Conservation (phyloP, 371 early-diverging fungal genomes). For the Basidiobolus meristosporus region DNA sequence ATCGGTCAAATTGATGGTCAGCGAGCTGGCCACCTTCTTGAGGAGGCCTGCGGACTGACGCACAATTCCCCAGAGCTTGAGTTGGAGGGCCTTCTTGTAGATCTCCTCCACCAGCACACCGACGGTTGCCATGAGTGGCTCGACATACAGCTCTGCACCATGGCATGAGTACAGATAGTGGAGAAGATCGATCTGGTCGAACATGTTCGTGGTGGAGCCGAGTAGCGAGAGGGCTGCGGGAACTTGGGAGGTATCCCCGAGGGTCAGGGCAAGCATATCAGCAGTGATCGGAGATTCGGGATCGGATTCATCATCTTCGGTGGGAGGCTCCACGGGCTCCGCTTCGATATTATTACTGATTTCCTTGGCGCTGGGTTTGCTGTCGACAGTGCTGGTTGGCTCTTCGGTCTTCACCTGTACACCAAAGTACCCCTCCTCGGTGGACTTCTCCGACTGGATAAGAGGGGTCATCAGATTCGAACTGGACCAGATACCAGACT, state of each 20-base stretch:
- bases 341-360: too few relatives aligned
- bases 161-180: conserved; percentile 63
- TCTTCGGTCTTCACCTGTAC: conserved; percentile 28
- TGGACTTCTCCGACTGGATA: conserved; percentile 3
- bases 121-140: conserved; percentile 28
- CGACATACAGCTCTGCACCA: conserved; percentile 27
- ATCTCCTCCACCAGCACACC: conserved; percentile 55
- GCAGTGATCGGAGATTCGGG: conserved; percentile 4
- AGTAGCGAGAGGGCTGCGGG: conserved; percentile 42
- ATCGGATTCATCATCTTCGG: conserved; percentile 2
- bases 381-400: too few relatives aligned
- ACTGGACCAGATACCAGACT: conserved; percentile 2
- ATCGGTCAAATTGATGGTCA: conserved; percentile 69
- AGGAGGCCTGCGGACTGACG: conserved; percentile 65
- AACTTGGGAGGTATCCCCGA: conserved; percentile 42
- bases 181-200: conserved; percentile 65
- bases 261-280: conserved; percentile 32
- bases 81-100: conserved; percentile 50
- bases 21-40: conserved; percentile 45
- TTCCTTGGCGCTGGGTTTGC: too few relatives aligned
- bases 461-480: conserved; percentile 4
- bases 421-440: conserved; percentile 14
- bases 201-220: conserved; percentile 45
- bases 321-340: too few relatives aligned
- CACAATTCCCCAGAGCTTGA: conserved; percentile 62